Evolutionary conservation across 148 eudicot genomes (phyloP).

Genomic region (Gaultheria prostrata): DNA sequence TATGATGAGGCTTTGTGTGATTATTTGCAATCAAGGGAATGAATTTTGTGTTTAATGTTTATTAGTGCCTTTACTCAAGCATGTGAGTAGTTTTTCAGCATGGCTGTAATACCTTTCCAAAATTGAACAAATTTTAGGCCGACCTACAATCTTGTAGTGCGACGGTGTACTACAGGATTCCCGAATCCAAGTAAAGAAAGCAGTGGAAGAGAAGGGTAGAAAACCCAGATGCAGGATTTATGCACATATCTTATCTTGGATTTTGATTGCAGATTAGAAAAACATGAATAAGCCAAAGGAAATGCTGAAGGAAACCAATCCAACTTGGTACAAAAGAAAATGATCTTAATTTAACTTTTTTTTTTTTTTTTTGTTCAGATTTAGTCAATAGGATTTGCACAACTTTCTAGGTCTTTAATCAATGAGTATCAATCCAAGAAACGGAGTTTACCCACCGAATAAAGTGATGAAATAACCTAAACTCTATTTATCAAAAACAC

Average conservation of each 20-base stretch:
- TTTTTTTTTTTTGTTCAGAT: too few relatives aligned
- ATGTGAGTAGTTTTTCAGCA: too few relatives aligned
- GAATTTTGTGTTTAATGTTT: too few relatives aligned
- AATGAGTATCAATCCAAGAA: too few relatives aligned
- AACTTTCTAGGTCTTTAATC: background rate
- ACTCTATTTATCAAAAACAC: background rate
- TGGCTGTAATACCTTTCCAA: background rate
- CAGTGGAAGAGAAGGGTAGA: background rate
- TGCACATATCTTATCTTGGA: background rate
- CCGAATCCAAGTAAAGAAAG: slow-evolving; percentile 2
- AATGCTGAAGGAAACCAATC: background rate
- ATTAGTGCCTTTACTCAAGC: too few relatives aligned
- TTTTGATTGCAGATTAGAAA: background rate
- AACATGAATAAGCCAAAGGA: background rate
- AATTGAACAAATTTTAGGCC: background rate
- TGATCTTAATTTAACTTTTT: too few relatives aligned
- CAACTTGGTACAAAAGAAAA: background rate
- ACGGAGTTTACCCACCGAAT: too few relatives aligned
- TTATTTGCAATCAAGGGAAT: too few relatives aligned
- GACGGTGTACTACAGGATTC: too few relatives aligned
- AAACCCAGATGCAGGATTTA: background rate
- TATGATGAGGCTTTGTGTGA: too few relatives aligned
- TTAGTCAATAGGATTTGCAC: background rate
- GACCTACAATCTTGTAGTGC: too few relatives aligned
- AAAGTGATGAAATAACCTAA: background rate